Percentiles rank a stretch among this genome's conserved stretches.
These are phyloP conservation scores for Tetracladium maxilliforme DNA, from an alignment of 2,329 filamentous ascomycete genomes.

Conservation along the genomic window DNA sequence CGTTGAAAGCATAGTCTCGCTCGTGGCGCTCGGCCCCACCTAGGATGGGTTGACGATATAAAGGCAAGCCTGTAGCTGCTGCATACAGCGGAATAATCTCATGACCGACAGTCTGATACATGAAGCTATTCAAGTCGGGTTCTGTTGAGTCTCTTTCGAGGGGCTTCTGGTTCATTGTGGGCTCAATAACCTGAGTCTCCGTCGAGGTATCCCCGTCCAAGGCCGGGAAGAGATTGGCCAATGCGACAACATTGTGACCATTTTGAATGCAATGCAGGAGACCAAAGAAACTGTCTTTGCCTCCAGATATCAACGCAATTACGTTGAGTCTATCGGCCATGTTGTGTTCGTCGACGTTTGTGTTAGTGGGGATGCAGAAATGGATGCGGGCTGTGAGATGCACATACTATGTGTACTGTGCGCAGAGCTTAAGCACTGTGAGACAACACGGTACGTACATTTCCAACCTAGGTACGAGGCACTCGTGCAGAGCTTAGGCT, in stretches of 20 bases:
- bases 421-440: no score
- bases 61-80: slow-evolving; percentile 60
- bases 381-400: no score
- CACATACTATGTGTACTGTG: no score
- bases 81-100: slow-evolving; percentile 75
- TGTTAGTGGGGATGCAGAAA: no score
- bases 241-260: slow-evolving; percentile 70
- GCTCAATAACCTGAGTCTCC: background rate
- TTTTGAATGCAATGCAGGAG: slow-evolving; percentile 80
- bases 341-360: no score
- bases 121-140: slow-evolving; percentile 84
- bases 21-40: slow-evolving; percentile 42
- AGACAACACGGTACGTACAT: no score
- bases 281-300: slow-evolving; percentile 93
- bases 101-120: slow-evolving; percentile 98
- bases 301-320: slow-evolving; percentile 85
- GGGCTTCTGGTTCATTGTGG: slow-evolving; percentile 3
- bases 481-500: no score
- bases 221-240: slow-evolving; percentile 74
- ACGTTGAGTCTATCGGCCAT: slow-evolving; percentile 50
- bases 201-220: slow-evolving; percentile 4
- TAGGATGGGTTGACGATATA: slow-evolving; percentile 67
- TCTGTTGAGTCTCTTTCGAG: slow-evolving; percentile 16
- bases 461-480: no score
- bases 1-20: slow-evolving; percentile 10